Conservation (phyloP, 345 rosid genomes). For the Conringia planisiliqua region DNA sequence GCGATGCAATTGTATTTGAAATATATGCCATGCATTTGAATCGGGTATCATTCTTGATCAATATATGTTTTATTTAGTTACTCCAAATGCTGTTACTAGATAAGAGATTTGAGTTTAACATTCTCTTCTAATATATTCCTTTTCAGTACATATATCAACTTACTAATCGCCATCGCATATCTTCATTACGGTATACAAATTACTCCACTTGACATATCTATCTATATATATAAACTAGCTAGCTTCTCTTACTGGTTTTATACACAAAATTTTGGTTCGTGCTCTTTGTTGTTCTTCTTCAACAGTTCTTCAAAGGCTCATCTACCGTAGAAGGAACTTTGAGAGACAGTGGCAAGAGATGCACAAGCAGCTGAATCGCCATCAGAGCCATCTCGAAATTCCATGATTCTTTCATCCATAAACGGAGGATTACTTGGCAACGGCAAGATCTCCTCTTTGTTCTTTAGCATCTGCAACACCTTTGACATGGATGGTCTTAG, state of each 20-base stretch:
- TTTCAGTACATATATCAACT: not conserved
- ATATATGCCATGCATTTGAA: not conserved
- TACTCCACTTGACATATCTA: not conserved
- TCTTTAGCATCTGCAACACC: constrained; percentile 65
- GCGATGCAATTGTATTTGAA: too few relatives aligned
- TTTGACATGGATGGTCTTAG: constrained; percentile 79
- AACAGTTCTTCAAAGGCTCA: constrained; percentile 27
- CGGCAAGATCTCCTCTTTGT: constrained; percentile 63
- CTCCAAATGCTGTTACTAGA: too few relatives aligned
- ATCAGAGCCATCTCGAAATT: constrained; percentile 54
- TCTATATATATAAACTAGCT: not conserved
- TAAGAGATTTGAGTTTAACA: not conserved
- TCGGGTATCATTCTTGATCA: not conserved
- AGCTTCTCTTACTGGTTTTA: not conserved
- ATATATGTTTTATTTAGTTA: not conserved
- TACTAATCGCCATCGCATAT: not conserved
- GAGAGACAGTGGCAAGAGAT: constrained; percentile 55
- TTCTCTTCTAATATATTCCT: not conserved
- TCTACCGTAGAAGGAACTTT: constrained; percentile 77
- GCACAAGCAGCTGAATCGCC: constrained; percentile 42
- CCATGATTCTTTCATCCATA: constrained; percentile 79
- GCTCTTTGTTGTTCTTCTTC: not conserved
- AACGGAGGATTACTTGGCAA: constrained; percentile 81
- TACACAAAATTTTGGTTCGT: constrained; percentile 8
- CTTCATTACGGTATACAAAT: not conserved